Evolutionary conservation across 176 grass and related monocot genomes (phyloP), one percentile per base, ranked within the genome.

Genomic region (Tillandsia fasciculata): DNA sequence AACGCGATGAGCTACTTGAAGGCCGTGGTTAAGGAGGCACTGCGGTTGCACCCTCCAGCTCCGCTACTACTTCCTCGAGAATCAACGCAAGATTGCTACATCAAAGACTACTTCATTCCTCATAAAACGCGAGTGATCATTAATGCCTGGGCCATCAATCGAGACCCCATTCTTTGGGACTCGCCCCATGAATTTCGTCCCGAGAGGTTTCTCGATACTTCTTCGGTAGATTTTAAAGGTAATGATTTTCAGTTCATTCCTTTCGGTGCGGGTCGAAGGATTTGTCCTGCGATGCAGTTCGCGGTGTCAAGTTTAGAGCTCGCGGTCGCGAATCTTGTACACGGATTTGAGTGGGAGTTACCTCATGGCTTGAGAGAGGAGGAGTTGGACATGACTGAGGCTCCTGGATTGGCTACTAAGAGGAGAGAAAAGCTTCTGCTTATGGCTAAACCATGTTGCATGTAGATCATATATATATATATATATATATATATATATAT

Each of bases 41-140:
- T 83, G 9, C 67, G 74, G 8, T 51, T 83, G 70, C 74, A 83
- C 57, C 80, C 80, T 50, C 80, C 80, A 9, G 74, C 66, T 1
- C 80, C 80, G 5, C 52, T 83, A 9, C 50, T 76, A 26, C 52
- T 83, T 12, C 80, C 80, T 8, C 69, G 75, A 29, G 74, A 83
- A 48, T 77, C 80, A 12, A 77, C 51, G 2, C 48, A 52, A 14
- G 74, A 83, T 6, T 76, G 74, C 53, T 65, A 63, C 3, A 12
- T 83, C 7, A 53, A 77, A 24, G 68, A 59, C 11, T 83, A 72
- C n/a, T 22, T 14, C 7, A 77, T 83, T 18, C 80, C 66, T 2
- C 64, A 76, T 33, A 70, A 70, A 49, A 77, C 72, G 29, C 69
- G 73, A 51, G 74, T 77, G 11, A 17, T 83, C 17, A 58, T 83